A percentile compares a stretch with the other conserved stretches of the same genome.
Evolutionary conservation across 805 yeast species (phyloP).

Genomic region (Nematodospora valgi): DNA sequence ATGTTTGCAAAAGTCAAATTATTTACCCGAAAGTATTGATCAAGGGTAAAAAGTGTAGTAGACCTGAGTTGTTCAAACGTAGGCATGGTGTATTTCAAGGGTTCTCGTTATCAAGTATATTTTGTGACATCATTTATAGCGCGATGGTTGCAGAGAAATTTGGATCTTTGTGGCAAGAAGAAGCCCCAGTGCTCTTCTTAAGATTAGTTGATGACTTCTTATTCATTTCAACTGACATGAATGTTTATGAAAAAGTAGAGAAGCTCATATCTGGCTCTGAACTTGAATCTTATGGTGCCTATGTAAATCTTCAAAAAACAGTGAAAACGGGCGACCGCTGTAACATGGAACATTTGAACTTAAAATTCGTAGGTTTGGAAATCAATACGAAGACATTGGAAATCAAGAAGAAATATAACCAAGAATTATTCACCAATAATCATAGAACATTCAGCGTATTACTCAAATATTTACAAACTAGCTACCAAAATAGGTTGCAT

Average conservation of each 20-base stretch:
- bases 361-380: slow-evolving; percentile 30
- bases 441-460: no score
- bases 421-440: no score
- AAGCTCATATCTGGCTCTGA: slow-evolving; percentile 15
- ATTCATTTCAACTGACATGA: slow-evolving; percentile 49
- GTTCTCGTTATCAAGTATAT: slow-evolving; percentile 64
- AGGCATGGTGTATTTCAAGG: slow-evolving; percentile 83
- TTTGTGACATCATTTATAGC: slow-evolving; percentile 75
- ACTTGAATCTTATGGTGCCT: slow-evolving; percentile 32
- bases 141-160: slow-evolving; percentile 45
- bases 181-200: slow-evolving; percentile 30
- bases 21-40: slow-evolving; percentile 45
- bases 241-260: slow-evolving; percentile 17
- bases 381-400: no score
- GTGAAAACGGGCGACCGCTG: slow-evolving; percentile 6
- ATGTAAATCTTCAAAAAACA: slow-evolving; percentile 30
- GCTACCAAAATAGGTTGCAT: no score
- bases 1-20: slow-evolving; percentile 50
- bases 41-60: slow-evolving; percentile 20
- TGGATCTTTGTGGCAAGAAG: slow-evolving; percentile 10
- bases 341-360: background rate
- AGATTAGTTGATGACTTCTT: slow-evolving; percentile 86
- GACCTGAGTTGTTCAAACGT: slow-evolving; percentile 37
- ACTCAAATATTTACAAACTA: no score
- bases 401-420: no score